Evolutionary conservation across 2,329 filamentous ascomycete species (phyloP).

Genomic region (Aspergillus eucalypticola): DNA sequence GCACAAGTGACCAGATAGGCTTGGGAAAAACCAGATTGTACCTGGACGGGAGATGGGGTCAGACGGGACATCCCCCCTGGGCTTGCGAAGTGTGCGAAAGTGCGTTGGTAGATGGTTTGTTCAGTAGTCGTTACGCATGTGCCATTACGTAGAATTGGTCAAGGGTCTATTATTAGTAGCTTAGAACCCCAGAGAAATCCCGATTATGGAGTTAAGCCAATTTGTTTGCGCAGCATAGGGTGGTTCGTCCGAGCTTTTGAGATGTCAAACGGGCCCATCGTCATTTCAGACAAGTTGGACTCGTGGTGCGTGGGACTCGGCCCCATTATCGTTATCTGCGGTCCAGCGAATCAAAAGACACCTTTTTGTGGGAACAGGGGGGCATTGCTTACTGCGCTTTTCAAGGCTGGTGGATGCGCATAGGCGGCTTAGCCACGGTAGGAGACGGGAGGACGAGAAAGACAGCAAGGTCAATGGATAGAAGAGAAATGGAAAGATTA

Average conservation of each 20-base stretch:
- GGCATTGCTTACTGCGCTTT: constrained; percentile 2
- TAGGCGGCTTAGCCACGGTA: constrained; percentile 1
- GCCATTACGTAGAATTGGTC: not conserved
- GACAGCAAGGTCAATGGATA: not conserved
- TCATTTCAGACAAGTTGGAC: not conserved
- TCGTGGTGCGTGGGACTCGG: constrained; percentile 13
- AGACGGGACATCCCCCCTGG: not conserved
- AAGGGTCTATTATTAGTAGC: not conserved
- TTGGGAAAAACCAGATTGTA: not conserved
- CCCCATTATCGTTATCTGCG: constrained; percentile 10
- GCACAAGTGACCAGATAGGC: constrained; percentile 3
- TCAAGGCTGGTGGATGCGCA: not conserved
- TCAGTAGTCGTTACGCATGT: not conserved
- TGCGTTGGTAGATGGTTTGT: not conserved
- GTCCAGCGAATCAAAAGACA: constrained; percentile 13
- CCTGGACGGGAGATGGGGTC: not conserved
- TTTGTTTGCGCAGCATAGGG: not conserved
- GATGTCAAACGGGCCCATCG: constrained; percentile 6
- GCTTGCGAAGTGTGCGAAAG: not conserved
- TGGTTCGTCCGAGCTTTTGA: constrained; percentile 2
- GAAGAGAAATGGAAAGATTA: not conserved
- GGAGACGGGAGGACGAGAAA: not conserved
- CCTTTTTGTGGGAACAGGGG: constrained; percentile 3
- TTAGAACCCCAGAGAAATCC: not conserved
- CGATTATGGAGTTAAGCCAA: not conserved